Evolutionary conservation across 257 asterid species (phyloP).

Genomic region (Solanum pennellii): DNA sequence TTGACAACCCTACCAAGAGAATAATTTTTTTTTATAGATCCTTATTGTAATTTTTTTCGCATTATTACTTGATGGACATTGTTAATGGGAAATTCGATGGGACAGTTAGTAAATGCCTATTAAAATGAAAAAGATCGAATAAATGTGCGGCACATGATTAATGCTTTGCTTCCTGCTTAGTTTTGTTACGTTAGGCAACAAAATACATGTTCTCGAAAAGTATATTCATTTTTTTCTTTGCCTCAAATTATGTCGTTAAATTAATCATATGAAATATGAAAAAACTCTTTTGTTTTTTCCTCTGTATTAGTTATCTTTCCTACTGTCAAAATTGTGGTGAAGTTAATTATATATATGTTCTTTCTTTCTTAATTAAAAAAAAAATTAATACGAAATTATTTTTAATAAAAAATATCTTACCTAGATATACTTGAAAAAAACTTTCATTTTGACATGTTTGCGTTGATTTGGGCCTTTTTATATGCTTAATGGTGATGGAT

Average conservation of each 20-base stretch:
- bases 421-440: neutral
- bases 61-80: neutral
- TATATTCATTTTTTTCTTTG: neutral
- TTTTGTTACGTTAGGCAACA: neutral
- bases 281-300: neutral
- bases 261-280: neutral
- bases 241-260: neutral
- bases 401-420: too few relatives aligned
- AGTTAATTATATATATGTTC: too few relatives aligned
- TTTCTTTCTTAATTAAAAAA: too few relatives aligned
- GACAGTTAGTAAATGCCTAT: neutral
- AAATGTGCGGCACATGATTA: neutral
- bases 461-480: neutral
- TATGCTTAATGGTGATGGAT: neutral
- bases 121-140: neutral
- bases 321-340: too few relatives aligned
- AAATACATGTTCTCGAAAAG: neutral
- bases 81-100: neutral
- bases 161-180: neutral
- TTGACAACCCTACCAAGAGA: neutral
- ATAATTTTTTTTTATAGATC: neutral
- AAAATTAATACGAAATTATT: too few relatives aligned
- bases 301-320: neutral
- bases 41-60: neutral
- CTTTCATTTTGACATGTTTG: neutral